Conservation (phyloP, 805 yeast genomes). For the Tetrapisispora phaffii region DNA sequence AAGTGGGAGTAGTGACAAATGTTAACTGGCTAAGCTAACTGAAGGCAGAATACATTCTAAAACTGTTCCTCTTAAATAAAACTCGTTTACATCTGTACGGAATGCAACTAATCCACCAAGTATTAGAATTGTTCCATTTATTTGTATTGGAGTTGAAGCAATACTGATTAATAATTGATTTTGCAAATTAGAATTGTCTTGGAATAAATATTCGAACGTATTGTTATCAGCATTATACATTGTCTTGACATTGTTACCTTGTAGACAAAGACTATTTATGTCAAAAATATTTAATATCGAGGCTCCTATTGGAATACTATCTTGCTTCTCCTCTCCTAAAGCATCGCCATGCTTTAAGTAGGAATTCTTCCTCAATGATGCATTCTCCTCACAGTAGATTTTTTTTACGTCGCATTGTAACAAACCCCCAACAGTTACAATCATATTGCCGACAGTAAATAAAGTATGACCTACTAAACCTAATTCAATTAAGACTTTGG, state of each 20-base stretch:
- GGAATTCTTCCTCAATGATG: neutral
- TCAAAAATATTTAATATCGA: constrained; percentile 16
- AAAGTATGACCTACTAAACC: constrained; percentile 25
- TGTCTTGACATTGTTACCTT: constrained; percentile 4
- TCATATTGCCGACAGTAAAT: constrained; percentile 17
- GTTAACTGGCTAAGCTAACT: constrained; percentile 17
- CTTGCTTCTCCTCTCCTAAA: neutral
- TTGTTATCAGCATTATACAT: neutral
- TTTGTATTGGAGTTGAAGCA: constrained; percentile 9
- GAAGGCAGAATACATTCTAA: constrained; percentile 23
- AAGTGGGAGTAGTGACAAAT: too few relatives aligned
- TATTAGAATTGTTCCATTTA: constrained; percentile 17
- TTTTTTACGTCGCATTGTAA: constrained; percentile 16
- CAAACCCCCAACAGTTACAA: constrained; percentile 23
- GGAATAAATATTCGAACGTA: neutral
- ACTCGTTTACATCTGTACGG: constrained; percentile 7
- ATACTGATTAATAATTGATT: neutral
- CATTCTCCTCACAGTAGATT: constrained; percentile 1
- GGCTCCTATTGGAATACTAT: constrained; percentile 1
- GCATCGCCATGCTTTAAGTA: neutral
- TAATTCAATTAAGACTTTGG: constrained; percentile 12
- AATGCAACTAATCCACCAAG: constrained; percentile 23
- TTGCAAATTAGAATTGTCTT: neutral
- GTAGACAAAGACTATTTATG: constrained; percentile 16
- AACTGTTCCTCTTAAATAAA: constrained; percentile 24